Evolutionary conservation across 495 filamentous ascomycete species (phyloP).

Genomic region (Tuber indicum): DNA sequence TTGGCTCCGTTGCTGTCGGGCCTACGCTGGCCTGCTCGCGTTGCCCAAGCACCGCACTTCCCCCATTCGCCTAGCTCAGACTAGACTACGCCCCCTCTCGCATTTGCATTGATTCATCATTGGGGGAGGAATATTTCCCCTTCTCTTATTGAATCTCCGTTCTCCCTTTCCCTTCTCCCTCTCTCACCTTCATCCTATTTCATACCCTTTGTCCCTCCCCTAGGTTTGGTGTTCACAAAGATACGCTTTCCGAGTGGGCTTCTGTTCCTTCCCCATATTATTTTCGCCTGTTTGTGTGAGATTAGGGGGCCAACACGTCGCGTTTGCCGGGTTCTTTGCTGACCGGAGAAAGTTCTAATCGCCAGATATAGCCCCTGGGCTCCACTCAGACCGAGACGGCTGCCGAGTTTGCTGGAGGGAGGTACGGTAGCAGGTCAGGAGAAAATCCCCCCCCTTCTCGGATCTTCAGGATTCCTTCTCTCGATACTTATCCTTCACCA

Average conservation of each 20-base stretch:
- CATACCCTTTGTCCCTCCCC: slow-evolving; percentile 14
- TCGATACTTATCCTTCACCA: slow-evolving; percentile 29
- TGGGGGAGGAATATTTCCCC: slow-evolving; percentile 28
- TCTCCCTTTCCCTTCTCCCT: slow-evolving; percentile 3
- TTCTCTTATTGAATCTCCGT: slow-evolving; percentile 9
- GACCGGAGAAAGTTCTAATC: slow-evolving; percentile 23
- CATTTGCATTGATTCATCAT: slow-evolving; percentile 8
- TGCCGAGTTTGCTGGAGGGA: slow-evolving; percentile 8
- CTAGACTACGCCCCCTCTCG: slow-evolving; percentile 1
- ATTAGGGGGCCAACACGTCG: slow-evolving; percentile 26
- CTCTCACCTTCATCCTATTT: slow-evolving; percentile 18
- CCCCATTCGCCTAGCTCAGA: slow-evolving; percentile 1
- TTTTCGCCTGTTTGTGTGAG: slow-evolving; percentile 14
- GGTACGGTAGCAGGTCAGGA: slow-evolving; percentile 12
- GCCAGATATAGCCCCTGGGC: slow-evolving; percentile 27
- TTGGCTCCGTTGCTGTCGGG: background rate
- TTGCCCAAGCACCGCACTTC: background rate
- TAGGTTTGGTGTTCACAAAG: slow-evolving; percentile 13
- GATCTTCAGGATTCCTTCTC: slow-evolving; percentile 18
- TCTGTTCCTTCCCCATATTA: slow-evolving; percentile 22
- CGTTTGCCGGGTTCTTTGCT: slow-evolving; percentile 26
- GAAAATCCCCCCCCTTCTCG: slow-evolving; percentile 9
- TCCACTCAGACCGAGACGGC: slow-evolving; percentile 11
- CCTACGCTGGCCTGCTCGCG: background rate
- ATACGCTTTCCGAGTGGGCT: slow-evolving; percentile 14